Evolutionary conservation across 805 yeast species (phyloP).

Genomic region (Hanseniaspora nectarophila): DNA sequence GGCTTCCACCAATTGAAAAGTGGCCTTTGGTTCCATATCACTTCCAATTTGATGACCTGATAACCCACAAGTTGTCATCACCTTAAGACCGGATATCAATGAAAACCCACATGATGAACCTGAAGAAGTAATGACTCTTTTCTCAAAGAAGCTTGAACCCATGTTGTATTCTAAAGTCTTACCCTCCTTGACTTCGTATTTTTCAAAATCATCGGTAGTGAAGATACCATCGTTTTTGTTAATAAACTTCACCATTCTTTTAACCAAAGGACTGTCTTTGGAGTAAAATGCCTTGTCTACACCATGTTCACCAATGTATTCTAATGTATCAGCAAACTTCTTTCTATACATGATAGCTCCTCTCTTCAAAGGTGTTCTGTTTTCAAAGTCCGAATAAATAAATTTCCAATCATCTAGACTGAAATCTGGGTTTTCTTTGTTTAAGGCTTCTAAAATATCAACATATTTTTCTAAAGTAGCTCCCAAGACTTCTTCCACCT

Average conservation of each 20-base stretch:
- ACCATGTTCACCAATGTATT: conserved; percentile 62
- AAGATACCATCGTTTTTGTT: conserved; percentile 56
- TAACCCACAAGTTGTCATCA: conserved; percentile 38
- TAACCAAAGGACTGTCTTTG: conserved; percentile 63
- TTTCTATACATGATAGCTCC: conserved; percentile 58
- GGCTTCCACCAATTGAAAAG: conserved; percentile 64
- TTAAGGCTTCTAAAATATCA: conserved; percentile 23
- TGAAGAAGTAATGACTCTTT: conserved; percentile 25
- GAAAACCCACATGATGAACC: conserved; percentile 85
- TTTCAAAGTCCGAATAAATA: conserved; percentile 29
- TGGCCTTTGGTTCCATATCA: conserved; percentile 38
- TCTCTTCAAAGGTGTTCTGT: conserved; percentile 28
- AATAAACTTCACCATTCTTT: conserved; percentile 40
- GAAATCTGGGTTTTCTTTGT: neutral
- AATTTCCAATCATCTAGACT: conserved; percentile 45
- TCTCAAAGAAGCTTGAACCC: conserved; percentile 22
- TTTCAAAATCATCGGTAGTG: conserved; percentile 49
- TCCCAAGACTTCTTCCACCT: conserved; percentile 35
- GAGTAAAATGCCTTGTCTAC: conserved; percentile 70
- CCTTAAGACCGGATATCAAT: conserved; percentile 57
- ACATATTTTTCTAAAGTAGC: conserved; percentile 33
- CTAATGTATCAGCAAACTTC: conserved; percentile 53
- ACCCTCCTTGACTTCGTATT: conserved; percentile 43
- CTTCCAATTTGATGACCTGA: conserved; percentile 24
- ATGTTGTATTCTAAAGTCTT: conserved; percentile 24